Percentiles rank a stretch among this genome's conserved stretches.
These are phyloP conservation scores for Tricholoma furcatifolium DNA, from an alignment of 768 basidiomycete genomes.

Conservation along the genomic window DNA sequence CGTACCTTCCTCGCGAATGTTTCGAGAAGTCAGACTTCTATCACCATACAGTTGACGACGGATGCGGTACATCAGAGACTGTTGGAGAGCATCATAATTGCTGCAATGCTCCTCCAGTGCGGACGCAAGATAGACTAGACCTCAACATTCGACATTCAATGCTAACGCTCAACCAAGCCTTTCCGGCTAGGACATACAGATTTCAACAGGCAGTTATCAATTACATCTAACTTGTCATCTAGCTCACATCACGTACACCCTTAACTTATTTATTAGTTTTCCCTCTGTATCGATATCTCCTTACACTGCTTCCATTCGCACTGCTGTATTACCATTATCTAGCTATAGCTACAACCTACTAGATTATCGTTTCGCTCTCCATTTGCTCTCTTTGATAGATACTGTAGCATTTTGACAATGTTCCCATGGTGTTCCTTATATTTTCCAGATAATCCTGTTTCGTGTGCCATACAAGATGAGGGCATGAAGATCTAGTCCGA, in stretches of 20 bases:
- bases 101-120: constrained; percentile 53
- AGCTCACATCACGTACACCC: not conserved
- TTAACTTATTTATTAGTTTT: not conserved
- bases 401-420: not conserved
- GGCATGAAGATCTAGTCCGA: too few relatives aligned
- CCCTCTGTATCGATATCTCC: not conserved
- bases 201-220: too few relatives aligned
- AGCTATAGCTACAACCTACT: not conserved
- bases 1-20: constrained; percentile 48
- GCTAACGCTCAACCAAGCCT: too few relatives aligned
- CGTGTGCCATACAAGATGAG: too few relatives aligned
- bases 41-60: constrained; percentile 55
- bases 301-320: not conserved
- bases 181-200: not conserved
- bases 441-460: not conserved
- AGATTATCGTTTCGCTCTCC: too few relatives aligned
- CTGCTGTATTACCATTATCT: not conserved
- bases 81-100: constrained; percentile 49
- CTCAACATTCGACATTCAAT: not conserved
- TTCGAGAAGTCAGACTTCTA: constrained; percentile 39
- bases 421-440: not conserved
- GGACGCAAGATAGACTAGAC: constrained; percentile 61
- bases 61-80: constrained; percentile 55
- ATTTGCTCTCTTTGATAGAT: not conserved
- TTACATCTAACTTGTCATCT: too few relatives aligned